Conservation (phyloP, 257 asterid genomes). For the Lavandula angustifolia region DNA sequence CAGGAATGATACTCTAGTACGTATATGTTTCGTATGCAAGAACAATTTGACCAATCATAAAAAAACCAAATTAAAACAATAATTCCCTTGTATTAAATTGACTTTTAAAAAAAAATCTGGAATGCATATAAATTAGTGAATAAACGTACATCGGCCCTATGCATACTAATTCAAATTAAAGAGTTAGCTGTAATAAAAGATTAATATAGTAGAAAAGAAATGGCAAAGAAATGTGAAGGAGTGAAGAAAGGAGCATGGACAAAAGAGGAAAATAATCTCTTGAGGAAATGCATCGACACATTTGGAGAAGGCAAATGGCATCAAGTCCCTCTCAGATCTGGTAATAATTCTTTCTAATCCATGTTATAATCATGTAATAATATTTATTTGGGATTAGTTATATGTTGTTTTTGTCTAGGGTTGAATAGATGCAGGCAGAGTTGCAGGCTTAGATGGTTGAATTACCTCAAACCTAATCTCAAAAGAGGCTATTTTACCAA, state of each 20-base stretch:
- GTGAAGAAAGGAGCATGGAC: conserved; percentile 52
- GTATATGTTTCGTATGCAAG: too few relatives aligned
- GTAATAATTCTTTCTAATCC: not conserved
- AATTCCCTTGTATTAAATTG: too few relatives aligned
- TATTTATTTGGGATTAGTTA: not conserved
- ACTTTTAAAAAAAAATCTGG: too few relatives aligned
- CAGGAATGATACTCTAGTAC: too few relatives aligned
- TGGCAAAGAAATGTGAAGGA: conserved; percentile 23
- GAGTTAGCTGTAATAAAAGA: too few relatives aligned
- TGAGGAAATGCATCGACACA: conserved; percentile 35
- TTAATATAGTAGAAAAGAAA: not conserved
- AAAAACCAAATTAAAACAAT: too few relatives aligned
- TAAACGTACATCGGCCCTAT: too few relatives aligned
- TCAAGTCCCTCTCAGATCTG: conserved; percentile 42
- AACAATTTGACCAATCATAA: too few relatives aligned
- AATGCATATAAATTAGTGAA: too few relatives aligned
- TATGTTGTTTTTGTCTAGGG: conserved; percentile 24
- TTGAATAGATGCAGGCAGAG: conserved; percentile 48
- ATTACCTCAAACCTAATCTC: conserved; percentile 37
- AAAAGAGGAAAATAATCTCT: conserved; percentile 43
- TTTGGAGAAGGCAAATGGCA: conserved; percentile 62
- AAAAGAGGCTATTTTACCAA: conserved; percentile 34
- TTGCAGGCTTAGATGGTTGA: conserved; percentile 47
- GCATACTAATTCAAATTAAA: too few relatives aligned
- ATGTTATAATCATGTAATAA: too few relatives aligned